Base-by-base conservation (phyloP, 179 eudicot species). In the Beta lomatogona region DNA sequence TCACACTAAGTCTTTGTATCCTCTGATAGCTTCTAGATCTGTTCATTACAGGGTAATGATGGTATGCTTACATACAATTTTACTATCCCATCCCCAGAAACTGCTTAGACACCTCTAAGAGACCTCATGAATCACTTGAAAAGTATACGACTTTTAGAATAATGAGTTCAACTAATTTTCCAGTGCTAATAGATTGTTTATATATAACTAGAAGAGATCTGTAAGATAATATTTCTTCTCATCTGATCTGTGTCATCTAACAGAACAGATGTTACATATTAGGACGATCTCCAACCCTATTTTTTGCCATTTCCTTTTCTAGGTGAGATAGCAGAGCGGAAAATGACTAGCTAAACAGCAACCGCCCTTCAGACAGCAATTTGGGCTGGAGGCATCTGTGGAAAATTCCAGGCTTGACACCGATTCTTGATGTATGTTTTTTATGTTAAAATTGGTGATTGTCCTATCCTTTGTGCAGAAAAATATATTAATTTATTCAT, bases 281-380 rank as follows among this genome's bases (percentile, higher is more conserved):
- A 21, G 13, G 41, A 9, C 13, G 15, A 69, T 69, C 25, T 71
- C 28, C 28, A 45, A 44, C 45, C 53, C 8, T 41, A 36, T 9
- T 77, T 21, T 53, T 70, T 75, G 25, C 61, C 44, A 46, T 71
- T 64, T 59, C 45, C 52, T 74, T 60, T 63, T 71, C 31, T 84
- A 89, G 91, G 90, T 85, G 45, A 80, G 87, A 31, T 87, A 87
- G 75, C 85, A 86, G 48, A 86, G 87, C 89, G 82, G 89, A 77
- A 88, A 87, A 78, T 83, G 79, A 52, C 77, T 85, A 82, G 91
- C 88, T 80, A 89, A 90, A 74, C 85, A 84, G 76, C 77, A 88
- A 74, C 89, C 88, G 4, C 87, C 85, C 41, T 83, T 86, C 21
- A 58, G 84, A 72, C 90, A 87, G 18, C 90, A 87, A 73, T 87